phyloP scores from a whole-genome alignment of 2,329 filamentous ascomycete species.

The Pseudogymnoascus sp. region DNA sequence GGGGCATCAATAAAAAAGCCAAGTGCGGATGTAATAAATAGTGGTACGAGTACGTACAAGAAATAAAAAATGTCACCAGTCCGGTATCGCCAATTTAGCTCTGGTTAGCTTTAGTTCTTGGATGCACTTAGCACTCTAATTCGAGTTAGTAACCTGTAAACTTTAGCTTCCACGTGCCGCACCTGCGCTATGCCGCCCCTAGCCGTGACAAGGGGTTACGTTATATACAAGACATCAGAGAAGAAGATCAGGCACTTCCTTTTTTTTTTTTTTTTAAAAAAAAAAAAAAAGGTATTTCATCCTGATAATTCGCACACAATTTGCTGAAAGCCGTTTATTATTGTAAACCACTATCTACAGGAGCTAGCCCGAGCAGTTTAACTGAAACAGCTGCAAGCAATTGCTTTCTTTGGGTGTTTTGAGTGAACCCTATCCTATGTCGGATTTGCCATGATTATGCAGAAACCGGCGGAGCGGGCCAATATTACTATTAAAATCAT shows the following conservation, averaged over 20 bases:
- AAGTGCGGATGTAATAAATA: background rate
- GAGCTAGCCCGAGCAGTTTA: slow-evolving; percentile 5
- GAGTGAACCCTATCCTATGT: background rate
- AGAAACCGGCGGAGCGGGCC: slow-evolving; percentile 3
- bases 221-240: background rate
- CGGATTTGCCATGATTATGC: slow-evolving; percentile 1
- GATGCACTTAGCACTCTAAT: background rate
- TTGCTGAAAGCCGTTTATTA: background rate
- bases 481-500: slow-evolving; percentile 4
- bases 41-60: slow-evolving; percentile 2
- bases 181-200: background rate
- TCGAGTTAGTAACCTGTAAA: background rate
- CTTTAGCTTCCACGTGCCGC: background rate
- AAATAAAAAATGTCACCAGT: background rate
- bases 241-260: background rate
- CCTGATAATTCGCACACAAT: background rate
- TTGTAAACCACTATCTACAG: slow-evolving; percentile 1
- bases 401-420: background rate
- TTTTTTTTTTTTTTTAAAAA: too few species aligned
- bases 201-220: background rate
- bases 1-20: background rate
- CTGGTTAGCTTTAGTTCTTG: background rate
- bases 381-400: background rate
- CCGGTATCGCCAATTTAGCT: background rate
- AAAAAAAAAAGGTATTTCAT: background rate